Base-by-base conservation (phyloP, 176 grass and related monocot genomes). In the Guadua angustifolia region DNA sequence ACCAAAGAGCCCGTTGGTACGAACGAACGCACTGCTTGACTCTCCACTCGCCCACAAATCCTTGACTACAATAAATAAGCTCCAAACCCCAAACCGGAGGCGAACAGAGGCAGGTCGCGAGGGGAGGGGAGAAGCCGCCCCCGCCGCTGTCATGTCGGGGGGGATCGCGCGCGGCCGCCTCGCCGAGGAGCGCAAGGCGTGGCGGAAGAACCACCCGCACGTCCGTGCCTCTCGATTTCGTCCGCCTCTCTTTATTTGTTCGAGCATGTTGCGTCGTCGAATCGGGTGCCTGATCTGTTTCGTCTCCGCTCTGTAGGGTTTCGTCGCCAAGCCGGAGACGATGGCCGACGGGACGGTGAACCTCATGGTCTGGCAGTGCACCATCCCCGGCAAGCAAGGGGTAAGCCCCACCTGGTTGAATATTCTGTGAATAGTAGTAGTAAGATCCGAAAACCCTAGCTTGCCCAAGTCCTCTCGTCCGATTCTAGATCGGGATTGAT, bases 151-250 rank as follows among this genome's bases (percentile, higher is more conserved):
- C 74, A 93, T 98, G 95, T 95, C 95, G 10, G 91, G 90, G 25
- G 95, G 95, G 33, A 95, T 98, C 42, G 95, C 95, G 9, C 86
- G 95, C 43, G 92, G 91, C 45, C 92, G 95, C 63, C 92, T 98
- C 79, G 87, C 95, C 11, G 95, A 98, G 89, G 95, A 98, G 93
- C 92, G 95, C 66, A 98, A 95, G 87, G 92, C 95, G 0, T 95
- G 95, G 95, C 84, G 95, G 5, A 98, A 79, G 92, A 98, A 98
- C 79, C 95, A 98, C 83, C 95, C 95, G 36, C 95, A 98, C 69
- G 95, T 98, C 43, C 22, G 88, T 66, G 61, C 69, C 61, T 39
- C 60, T 45, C 66, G 15, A 62, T 63, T 36, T n/a, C 56, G 3
- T 4, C 12, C 61, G 51, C 49, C 21, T 57, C 52, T 36, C 6